Evolutionary conservation across 176 grass and related monocot genomes (phyloP).

Genomic region (Hsuehochloa calcarea): DNA sequence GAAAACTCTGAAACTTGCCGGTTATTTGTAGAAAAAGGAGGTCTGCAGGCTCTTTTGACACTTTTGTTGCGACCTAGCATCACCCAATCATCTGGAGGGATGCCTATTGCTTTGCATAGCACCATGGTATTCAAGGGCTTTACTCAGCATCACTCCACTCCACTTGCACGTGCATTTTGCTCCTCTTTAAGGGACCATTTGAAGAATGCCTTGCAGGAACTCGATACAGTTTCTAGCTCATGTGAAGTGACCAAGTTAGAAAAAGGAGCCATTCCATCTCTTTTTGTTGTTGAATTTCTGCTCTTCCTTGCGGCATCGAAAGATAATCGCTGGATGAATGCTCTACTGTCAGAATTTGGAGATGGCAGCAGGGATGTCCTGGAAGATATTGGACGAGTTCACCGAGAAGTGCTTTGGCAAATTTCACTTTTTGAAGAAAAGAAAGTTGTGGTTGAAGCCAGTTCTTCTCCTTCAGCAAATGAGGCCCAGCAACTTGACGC

Average conservation of each 20-base stretch:
- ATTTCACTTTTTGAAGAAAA: constrained; percentile 75
- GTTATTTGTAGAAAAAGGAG: constrained; percentile 94
- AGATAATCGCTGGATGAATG: constrained; percentile 97
- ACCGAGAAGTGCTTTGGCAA: constrained; percentile 81
- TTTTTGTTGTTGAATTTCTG: constrained; percentile 93
- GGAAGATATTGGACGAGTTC: constrained; percentile 82
- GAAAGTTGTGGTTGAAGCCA: constrained; percentile 49
- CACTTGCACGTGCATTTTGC: constrained; percentile 87
- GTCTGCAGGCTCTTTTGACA: constrained; percentile 75
- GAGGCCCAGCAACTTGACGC: constrained; percentile 49
- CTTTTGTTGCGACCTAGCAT: constrained; percentile 88
- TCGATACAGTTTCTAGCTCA: constrained; percentile 54
- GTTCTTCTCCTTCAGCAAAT: constrained; percentile 47
- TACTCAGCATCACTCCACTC: constrained; percentile 89
- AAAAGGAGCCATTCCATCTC: constrained; percentile 58
- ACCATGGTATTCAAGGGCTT: constrained; percentile 98
- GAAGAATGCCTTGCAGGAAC: constrained; percentile 68
- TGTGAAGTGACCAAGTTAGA: constrained; percentile 40
- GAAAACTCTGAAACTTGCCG: constrained; percentile 96
- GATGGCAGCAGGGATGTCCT: constrained; percentile 82
- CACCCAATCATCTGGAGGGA: constrained; percentile 96
- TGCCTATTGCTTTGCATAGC: constrained; percentile 99
- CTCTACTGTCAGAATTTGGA: constrained; percentile 86
- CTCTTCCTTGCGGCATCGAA: constrained; percentile 89
- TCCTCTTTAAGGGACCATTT: constrained; percentile 85